Evolutionary conservation across 148 eudicot species (phyloP), one percentile per base, ranked within the genome.

Genomic region (Pharnaceum exiguum): DNA sequence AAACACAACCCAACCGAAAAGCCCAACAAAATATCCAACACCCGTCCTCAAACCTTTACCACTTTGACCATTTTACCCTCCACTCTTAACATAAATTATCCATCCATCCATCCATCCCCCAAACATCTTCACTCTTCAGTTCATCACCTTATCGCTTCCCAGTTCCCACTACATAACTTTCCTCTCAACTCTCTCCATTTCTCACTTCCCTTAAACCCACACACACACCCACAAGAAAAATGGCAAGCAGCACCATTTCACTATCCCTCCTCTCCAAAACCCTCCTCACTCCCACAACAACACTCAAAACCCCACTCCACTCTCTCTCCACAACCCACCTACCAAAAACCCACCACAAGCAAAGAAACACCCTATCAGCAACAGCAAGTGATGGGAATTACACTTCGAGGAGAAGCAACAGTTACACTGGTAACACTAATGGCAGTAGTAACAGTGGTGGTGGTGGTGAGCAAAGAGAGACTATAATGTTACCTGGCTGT

Each of bases 401-500:
- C 68, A 65, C 90, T 0, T 10, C 86, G 0, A 73, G 51, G 57
- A 82, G 78, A 36, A 68, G 78, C 43, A 72, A 56, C 40, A 69
- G 71, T 33, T 52, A 10, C 68, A n/a, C n/a, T n/a, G n/a, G n/a
- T n/a, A n/a, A n/a, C n/a, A n/a, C n/a, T n/a, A n/a, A n/a, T n/a
- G n/a, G n/a, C n/a, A n/a, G n/a, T n/a, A 35, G 38, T 7, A 70
- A 27, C 47, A 55, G 45, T 65, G 68, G 38, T 6, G 38, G 38
- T 12, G 38, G 38, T 7, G 56, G 60, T 16, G 95, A 83, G 59
- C 78, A 73, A 23, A 83, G 86, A 62, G 94, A 85, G 51, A 85
- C 82, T 54, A 85, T 91, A 37, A 75, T 83, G 90, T 72, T 88
- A 23, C 88, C 90, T 16, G 96, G 95, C 26, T 91, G 96, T 79